phyloP scores from a whole-genome alignment of 805 yeast genomes.

The Kuraishia hungarica region DNA sequence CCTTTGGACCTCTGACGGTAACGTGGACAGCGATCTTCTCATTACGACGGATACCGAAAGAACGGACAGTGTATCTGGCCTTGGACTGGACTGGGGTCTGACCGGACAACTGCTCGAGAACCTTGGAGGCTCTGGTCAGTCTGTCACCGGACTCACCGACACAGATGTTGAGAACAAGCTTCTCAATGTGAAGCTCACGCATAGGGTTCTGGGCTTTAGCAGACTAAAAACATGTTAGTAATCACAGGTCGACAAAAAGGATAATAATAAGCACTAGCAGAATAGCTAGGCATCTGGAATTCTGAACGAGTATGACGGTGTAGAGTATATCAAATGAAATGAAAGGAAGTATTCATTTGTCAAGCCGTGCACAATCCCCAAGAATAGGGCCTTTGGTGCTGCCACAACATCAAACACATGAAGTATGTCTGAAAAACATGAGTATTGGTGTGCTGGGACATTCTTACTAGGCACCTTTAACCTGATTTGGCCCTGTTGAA shows the following conservation, averaged over 20 bases:
- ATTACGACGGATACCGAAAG: constrained; percentile 99
- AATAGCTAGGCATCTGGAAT: not conserved
- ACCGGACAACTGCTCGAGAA: constrained; percentile 99
- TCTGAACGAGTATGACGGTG: too few relatives aligned
- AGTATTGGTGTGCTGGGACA: too few relatives aligned
- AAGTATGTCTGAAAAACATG: too few relatives aligned
- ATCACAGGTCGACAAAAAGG: not conserved
- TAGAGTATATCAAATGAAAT: too few relatives aligned
- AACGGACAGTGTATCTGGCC: constrained; percentile 99
- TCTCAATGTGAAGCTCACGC: constrained; percentile 99
- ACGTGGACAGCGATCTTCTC: constrained; percentile 99
- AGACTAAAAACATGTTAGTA: constrained; percentile 21
- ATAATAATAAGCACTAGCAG: not conserved
- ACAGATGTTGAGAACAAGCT: constrained; percentile 98
- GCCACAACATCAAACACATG: too few relatives aligned
- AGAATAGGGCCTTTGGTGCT: too few relatives aligned
- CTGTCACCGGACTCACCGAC: constrained; percentile 99
- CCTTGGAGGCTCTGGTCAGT: constrained; percentile 99
- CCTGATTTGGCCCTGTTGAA: too few relatives aligned
- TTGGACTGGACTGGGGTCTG: constrained; percentile 99
- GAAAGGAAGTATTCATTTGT: too few relatives aligned
- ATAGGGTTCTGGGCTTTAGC: constrained; percentile 79
- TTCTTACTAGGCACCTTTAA: too few relatives aligned
- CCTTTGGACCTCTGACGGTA: constrained; percentile 99
- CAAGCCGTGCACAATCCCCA: too few relatives aligned